Evolutionary conservation across 2,329 filamentous ascomycete species (phyloP), one percentile per base, ranked within the genome.

Genomic region (Teratosphaeria pseudoeucalypti): DNA sequence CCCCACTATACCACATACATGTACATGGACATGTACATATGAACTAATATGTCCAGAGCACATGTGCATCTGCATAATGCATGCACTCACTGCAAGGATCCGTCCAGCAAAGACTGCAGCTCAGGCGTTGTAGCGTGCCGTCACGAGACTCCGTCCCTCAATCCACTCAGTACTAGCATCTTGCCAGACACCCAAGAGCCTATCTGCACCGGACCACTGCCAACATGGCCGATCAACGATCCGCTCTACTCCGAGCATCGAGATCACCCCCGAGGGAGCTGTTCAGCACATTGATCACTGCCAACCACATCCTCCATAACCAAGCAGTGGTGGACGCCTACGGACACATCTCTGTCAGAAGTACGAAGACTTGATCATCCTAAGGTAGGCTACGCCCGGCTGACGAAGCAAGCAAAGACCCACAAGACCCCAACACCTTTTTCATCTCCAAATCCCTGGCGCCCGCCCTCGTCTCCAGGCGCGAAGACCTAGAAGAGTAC

Each of bases 401-500:
- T 43, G 16, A 43, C 16, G 37, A 43, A 11, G 43, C 43, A 49
- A 49, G 43, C 37, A 49, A 49, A 49, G 43, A 72, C 34, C 70
- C 72, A 0, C 68, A 72, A 52, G 68, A 74, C 32, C 57, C 57
- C 19, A 55, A 39, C 57, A 78, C 75, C 0, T 79, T 79, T 67
- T 79, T 75, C 72, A 73, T 80, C 65, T 71, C 76, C 19, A 70
- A 68, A 54, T 72, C 72, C n/a, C 72, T 77, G 37, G 70, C 77
- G 1, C 76, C 77, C 4, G 76, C 76, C 0, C 66, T 79, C 2
- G 70, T 79, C 19, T 72, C 74, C 58, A 69, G 66, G 3, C 69
- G 70, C 7, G 71, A 74, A 9, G 76, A 79, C 62, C 61, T 80
- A 9, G 67, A 77, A 55, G 75, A 78, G 61, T 79, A 79, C 66